Conservation (phyloP, 441 rosid species). For the Kokia cookei region DNA sequence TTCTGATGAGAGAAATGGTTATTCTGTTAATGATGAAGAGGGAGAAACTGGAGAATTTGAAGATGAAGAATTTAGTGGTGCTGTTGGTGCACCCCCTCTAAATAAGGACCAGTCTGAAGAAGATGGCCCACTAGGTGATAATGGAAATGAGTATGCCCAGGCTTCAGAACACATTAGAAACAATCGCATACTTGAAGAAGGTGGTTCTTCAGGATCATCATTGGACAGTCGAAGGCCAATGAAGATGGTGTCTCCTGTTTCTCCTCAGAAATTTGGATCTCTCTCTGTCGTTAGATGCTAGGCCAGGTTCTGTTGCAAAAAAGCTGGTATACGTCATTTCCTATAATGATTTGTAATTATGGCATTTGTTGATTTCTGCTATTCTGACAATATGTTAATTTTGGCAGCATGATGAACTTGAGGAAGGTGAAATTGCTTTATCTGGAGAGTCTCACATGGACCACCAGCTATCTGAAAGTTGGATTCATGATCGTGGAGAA, state of each 20-base stretch:
- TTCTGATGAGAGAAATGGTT: slow-evolving; percentile 79
- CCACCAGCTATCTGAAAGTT: slow-evolving; percentile 92
- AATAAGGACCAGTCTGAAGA: slow-evolving; percentile 80
- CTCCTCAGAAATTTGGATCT: slow-evolving; percentile 93
- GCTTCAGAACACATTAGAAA: slow-evolving; percentile 49
- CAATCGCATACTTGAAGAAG: slow-evolving; percentile 48
- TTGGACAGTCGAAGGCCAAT: slow-evolving; percentile 60
- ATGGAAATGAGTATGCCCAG: slow-evolving; percentile 52
- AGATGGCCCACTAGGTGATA: slow-evolving; percentile 53
- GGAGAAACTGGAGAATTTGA: slow-evolving; percentile 80
- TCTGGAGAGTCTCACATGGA: slow-evolving; percentile 95
- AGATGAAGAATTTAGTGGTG: slow-evolving; percentile 78
- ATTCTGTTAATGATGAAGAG: slow-evolving; percentile 87
- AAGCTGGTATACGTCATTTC: slow-evolving; percentile 55
- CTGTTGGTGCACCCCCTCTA: slow-evolving; percentile 47
- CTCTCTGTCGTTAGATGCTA: slow-evolving; percentile 93
- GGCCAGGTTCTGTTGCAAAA: slow-evolving; percentile 81
- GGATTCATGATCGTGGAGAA: slow-evolving; percentile 93
- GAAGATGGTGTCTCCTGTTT: slow-evolving; percentile 75
- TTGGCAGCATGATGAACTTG: slow-evolving; percentile 83
- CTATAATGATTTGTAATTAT: slow-evolving; percentile 11
- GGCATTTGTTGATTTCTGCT: slow-evolving; percentile 2
- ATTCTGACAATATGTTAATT: slow-evolving; percentile 17
- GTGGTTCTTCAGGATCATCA: slow-evolving; percentile 93
- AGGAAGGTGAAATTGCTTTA: slow-evolving; percentile 94